Base-by-base conservation (phyloP, 2,329 filamentous ascomycete species). In the Stachybotrys elegans region DNA sequence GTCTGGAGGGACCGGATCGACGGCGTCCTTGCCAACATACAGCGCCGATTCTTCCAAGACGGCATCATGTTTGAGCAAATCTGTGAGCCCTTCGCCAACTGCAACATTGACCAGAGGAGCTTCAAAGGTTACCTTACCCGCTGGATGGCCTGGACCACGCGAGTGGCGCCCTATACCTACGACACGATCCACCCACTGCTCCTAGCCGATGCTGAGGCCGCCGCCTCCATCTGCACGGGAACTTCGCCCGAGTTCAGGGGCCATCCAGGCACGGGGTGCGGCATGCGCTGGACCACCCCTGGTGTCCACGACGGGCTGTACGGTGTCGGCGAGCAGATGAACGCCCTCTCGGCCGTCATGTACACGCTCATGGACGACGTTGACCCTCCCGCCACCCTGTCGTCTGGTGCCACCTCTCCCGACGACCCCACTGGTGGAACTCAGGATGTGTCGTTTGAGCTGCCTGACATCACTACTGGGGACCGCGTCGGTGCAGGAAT, bases 111-210 rank as follows among this genome's bases (percentile, higher is more conserved):
- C 61, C 84, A 89, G 66, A 76, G 76, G 55, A 81, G 75, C 39
- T 90, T 89, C 78, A 90, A 90, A 66, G 85, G 83, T 11, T 89
- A 88, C 61, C 70, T 88, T 21, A 66, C 79, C 21, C 81, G 86
- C 36, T 90, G 83, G 79, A 64, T 84, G 58, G 73, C 78, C 1
- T 68, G 67, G 16, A 75, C 78, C 2, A 64, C 72, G 6, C 72
- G 77, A 57, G 59, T 83, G 54, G 78, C 75, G 2, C 75, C 80
- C 1, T 69, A 71, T 50, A 77, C 73, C 2, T 67, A 63, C 47
- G 62, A 70, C 40, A 63, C 57, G 5, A 74, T 84, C 48, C 67
- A 69, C 54, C 68, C 71, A 5, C 63, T 80, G n/a, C 61, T 85
- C 35, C 58, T 62, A 23, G 60, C 65, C n/a, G 72, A 68, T 22